Base-by-base conservation (phyloP, 169 alveolate genomes). In the Miamiensis avidus region DNA sequence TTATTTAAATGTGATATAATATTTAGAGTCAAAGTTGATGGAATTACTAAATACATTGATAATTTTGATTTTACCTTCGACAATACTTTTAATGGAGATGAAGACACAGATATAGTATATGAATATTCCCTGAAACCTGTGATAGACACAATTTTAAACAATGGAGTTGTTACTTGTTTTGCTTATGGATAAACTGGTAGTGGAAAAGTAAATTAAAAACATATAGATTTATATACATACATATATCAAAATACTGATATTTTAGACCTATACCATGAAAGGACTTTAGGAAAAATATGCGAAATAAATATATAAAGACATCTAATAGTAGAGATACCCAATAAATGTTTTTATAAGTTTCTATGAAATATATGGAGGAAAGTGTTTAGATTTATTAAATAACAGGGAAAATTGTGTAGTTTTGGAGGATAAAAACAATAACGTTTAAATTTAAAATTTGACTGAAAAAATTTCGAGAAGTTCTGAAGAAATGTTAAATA, bases 51-150 rank as follows among this genome's bases (percentile, higher is more conserved):
- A 34, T 88, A 78, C 69, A 83, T 91, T 30, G 95, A 91, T 79
- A 91, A 91, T 79, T 91, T 88, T 76, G 91, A 88, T 81, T 89
- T 88, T 49, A 33, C 81, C 74, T 91, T 91, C 82, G 94, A 91
- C 74, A 91, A 91, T 73, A 72, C 92, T 1, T 94, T 91, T 81
- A 78, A 88, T 75, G 96, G 91, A 69, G 64, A 73, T 0, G 94
- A 94, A 78, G 49, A 85, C 33, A 91, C 92, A 34, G 75, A 86
- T n/a, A 76, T 77, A 30, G 34, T 91, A 25, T 93, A 93, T 88
- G 74, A 85, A 74, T 79, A 82, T n/a, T 76, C 89, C 31, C 65
- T 94, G 25, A 78, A 88, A 73, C 97, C 95, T 33, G 78, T 91
- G 0, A 74, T 94, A 64, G 89, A 88, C 78, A 69, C 65, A 6